Base-by-base conservation (phyloP, 2,329 filamentous ascomycete genomes). In the Neonectria punicea region DNA sequence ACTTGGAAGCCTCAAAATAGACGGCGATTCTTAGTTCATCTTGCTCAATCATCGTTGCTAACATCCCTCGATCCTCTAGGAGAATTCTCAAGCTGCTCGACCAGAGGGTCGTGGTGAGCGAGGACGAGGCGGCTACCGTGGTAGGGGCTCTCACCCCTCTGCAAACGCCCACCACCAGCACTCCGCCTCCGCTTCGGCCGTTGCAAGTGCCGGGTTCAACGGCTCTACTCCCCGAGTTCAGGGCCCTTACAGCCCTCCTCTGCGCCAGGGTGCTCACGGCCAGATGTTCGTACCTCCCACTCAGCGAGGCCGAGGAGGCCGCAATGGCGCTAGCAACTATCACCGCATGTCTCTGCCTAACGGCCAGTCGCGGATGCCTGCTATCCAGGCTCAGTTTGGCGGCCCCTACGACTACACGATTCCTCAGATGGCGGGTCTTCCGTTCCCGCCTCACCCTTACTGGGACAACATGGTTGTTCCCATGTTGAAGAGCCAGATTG, bases 401-500 rank as follows among this genome's bases (percentile, higher is more conserved):
- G 62, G 72, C 32, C 61, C 78, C 18, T 81, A 79, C 55, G 82
- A 84, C 32, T 85, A 80, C 63, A 67, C 77, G 4, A 76, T 82
- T 66, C 74, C 77, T 11, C 76, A 87, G 20, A 76, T 82, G 74
- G 71, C 76, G 25, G 75, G 76, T 36, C 70, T 80, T 58, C 72
- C 77, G 18, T 78, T 75, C 67, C 77, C 77, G 51, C 74, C 74
- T 51, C 72, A 74, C 47, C 87, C 75, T 5, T 86, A 87, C 88
- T 74, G 85, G 83, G 67, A 86, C 72, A 89, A 90, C 75, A 70
- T 79, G 68, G 56, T 78, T 16, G 51, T 84, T 41, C 71, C 79
- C 4, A 77, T 84, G 51, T 77, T 88, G 53, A 84, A 80, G 59
- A 77, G 77, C 69, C 82, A 86, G 75, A 87, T 94, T 41, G 93